A percentile compares a stretch with the other conserved stretches of the same genome.
phyloP scores from a whole-genome alignment of 768 basidiomycete genomes.

The Hortiboletus flavorubellus region DNA sequence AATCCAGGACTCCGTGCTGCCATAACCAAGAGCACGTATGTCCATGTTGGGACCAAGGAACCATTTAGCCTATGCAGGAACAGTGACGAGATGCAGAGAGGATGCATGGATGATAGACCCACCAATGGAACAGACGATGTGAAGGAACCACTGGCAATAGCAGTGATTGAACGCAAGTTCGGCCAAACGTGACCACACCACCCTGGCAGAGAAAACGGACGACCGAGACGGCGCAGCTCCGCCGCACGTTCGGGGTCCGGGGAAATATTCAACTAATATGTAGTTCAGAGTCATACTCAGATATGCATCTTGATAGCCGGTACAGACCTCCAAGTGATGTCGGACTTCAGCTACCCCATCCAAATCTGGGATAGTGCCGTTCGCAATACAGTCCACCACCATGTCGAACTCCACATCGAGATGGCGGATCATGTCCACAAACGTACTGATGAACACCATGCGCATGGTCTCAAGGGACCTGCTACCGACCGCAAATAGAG shows the following conservation, averaged over 20 bases:
- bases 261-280: not conserved
- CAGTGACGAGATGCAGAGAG: too few relatives aligned
- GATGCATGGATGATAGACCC: too few relatives aligned
- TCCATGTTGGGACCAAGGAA: too few relatives aligned
- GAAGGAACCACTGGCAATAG: too few relatives aligned
- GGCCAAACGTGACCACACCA: not conserved
- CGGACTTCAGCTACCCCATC: not conserved
- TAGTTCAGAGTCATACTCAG: not conserved
- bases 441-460: too few relatives aligned
- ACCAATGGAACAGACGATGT: too few relatives aligned
- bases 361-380: conserved; percentile 7
- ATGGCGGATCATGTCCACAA: too few relatives aligned
- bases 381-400: conserved; percentile 9
- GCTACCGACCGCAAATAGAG: too few relatives aligned
- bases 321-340: not conserved
- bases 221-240: conserved; percentile 9
- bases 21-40: not conserved
- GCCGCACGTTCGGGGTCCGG: conserved; percentile 1
- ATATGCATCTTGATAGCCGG: not conserved
- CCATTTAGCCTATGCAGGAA: too few relatives aligned
- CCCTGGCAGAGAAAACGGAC: conserved; percentile 5
- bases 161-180: too few relatives aligned
- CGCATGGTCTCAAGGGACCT: too few relatives aligned
- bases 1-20: conserved; percentile 4
- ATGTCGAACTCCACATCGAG: not conserved